Evolutionary conservation across 768 basidiomycete species (phyloP), one percentile per base, ranked within the genome.

Genomic region (Guyanaporus albipodus): DNA sequence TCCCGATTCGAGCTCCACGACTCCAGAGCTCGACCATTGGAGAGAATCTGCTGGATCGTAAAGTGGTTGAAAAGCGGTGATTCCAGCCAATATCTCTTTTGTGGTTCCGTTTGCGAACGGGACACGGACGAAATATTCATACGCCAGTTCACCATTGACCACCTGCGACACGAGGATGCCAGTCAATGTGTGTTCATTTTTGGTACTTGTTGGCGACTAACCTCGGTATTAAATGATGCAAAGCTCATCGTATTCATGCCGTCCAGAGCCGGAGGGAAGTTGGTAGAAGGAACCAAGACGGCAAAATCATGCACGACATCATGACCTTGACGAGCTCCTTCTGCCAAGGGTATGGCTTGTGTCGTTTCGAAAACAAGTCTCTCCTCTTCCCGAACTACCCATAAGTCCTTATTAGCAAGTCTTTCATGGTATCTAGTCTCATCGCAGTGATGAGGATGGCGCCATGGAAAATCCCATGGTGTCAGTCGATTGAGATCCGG

Each of bases 221-320:
- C 40, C 42, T 49, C 42, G 2, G 8, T 11, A 31, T 10, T 31
- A 28, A 28, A 6, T 11, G 11, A 12, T 9, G 12, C 1, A 8
- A 19, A 2, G 23, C 10, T 21, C 15, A 2, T 8, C 11, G 18
- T 4, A 14, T 6, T 11, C 15, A n/a, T 1, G 12, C 22, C 9
- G 10, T 61, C 47, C 22, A 52, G 15, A 2, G 39, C 46, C 2
- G 49, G 53, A 17, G 59, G 59, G 15, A 56, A 52, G 31, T 58
- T 61, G 9, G 59, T 61, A 21, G 52, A 52, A 4, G 54, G 59
- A 23, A 61, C 49, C 3, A 58, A 45, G 17, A 61, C 18, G 12
- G 33, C 19, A 40, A 61, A 59, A 6, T 46, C 42, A 38, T 49
- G 52, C 6, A 49, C 18, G 24, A 46, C 23, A 10, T 47, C 39